Evolutionary conservation across 768 basidiomycete species (phyloP).

Genomic region (Russula sp.): DNA sequence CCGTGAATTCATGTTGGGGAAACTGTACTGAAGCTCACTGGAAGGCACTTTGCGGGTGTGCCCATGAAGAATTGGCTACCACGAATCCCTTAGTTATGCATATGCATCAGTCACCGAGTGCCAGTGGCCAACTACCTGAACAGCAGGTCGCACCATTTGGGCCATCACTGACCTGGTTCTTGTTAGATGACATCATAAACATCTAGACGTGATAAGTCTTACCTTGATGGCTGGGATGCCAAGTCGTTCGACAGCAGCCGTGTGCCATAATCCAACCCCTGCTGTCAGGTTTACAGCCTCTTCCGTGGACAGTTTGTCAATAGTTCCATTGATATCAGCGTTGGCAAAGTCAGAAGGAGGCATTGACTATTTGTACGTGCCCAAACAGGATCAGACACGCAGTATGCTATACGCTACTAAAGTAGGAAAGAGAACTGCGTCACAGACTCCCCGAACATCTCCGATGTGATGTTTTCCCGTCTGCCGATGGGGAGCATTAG

Average conservation of each 20-base stretch:
- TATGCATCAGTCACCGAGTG: background rate
- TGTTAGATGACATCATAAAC: background rate
- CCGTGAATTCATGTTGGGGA: background rate
- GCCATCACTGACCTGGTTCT: constrained; percentile 60
- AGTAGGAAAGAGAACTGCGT: background rate
- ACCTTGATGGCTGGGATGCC: constrained; percentile 69
- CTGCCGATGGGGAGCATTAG: too few species aligned
- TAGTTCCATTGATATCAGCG: constrained; percentile 50
- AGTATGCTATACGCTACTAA: background rate
- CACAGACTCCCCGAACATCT: background rate
- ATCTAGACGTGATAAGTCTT: constrained; percentile 3
- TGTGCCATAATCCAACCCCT: constrained; percentile 76
- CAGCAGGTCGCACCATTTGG: constrained; percentile 51
- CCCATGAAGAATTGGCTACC: constrained; percentile 78
- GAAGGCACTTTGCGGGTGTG: constrained; percentile 73
- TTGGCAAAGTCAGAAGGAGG: constrained; percentile 61
- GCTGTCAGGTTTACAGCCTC: constrained; percentile 68
- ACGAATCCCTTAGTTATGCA: constrained; percentile 35
- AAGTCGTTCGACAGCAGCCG: constrained; percentile 53
- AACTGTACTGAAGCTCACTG: constrained; percentile 33
- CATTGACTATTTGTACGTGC: background rate
- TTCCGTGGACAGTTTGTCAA: constrained; percentile 62
- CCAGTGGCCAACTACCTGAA: background rate
- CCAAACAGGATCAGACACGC: background rate
- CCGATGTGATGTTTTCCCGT: background rate